Conservation (phyloP, 2,329 filamentous ascomycete genomes). For the Aspergillus quadricinctus region DNA sequence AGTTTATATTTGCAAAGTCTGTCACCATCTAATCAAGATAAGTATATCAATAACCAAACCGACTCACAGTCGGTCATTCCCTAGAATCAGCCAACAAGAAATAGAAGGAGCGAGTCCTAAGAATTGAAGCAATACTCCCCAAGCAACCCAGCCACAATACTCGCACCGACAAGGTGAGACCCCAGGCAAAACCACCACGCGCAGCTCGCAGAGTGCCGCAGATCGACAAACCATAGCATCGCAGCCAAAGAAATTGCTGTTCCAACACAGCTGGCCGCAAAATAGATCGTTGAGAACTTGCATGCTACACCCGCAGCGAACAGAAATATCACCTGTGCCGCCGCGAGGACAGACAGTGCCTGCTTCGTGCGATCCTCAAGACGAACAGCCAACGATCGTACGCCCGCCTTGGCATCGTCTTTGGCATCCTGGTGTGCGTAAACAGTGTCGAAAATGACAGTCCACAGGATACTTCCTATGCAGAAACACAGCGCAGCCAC, state of each 20-base stretch:
- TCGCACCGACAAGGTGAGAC: conserved; percentile 3
- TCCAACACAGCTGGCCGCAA: conserved; percentile 2
- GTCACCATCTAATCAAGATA: not conserved
- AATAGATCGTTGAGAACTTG: conserved; percentile 5
- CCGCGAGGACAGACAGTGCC: not conserved
- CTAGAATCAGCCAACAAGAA: not conserved
- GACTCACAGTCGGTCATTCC: not conserved
- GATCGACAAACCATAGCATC: conserved; percentile 4
- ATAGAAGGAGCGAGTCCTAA: not conserved
- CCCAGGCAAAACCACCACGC: conserved; percentile 11
- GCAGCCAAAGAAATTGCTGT: not conserved
- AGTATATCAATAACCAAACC: not conserved
- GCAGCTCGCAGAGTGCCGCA: conserved; percentile 7
- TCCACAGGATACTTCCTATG: conserved; percentile 59
- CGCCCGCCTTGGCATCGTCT: conserved; percentile 79
- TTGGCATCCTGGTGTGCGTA: conserved; percentile 90
- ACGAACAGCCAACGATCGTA: conserved; percentile 77
- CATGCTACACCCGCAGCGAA: not conserved
- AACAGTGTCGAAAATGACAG: conserved; percentile 85
- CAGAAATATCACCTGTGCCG: conserved; percentile 1
- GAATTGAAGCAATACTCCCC: conserved; percentile 1
- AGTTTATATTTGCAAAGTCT: not conserved
- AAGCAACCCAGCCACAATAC: conserved; percentile 3
- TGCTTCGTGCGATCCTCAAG: not conserved
- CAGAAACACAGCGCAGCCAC: not conserved